A percentile compares a stretch with the other conserved stretches of the same genome.
These are phyloP conservation scores for Naganishia antarctica DNA, from an alignment of 768 basidiomycete species.

Conservation along the genomic window DNA sequence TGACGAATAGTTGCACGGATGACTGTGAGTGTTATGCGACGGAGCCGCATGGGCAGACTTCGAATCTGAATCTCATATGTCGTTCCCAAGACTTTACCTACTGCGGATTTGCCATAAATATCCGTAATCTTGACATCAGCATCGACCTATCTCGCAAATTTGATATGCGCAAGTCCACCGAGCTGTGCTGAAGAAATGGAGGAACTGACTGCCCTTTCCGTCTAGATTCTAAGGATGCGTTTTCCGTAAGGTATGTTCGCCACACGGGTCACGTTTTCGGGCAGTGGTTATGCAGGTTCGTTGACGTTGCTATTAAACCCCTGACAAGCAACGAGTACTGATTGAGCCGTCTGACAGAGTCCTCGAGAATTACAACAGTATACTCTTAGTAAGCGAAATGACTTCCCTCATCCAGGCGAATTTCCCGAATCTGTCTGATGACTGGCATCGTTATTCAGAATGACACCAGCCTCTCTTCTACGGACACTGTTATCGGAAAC, in stretches of 20 bases:
- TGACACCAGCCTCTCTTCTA: constrained; percentile 66
- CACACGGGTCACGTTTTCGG: constrained; percentile 20
- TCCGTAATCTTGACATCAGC: constrained; percentile 67
- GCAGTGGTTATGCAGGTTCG: constrained; percentile 37
- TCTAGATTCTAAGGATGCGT: constrained; percentile 27
- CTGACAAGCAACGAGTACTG: neutral
- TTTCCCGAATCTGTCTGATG: neutral
- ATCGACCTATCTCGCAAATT: constrained; percentile 71
- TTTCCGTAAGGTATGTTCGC: constrained; percentile 24
- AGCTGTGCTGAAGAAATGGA: too few species aligned
- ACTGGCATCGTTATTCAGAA: constrained; percentile 44
- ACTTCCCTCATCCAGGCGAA: neutral
- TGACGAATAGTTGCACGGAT: constrained; percentile 1
- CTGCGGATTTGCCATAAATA: constrained; percentile 82
- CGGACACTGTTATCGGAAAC: constrained; percentile 65
- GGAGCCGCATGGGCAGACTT: neutral
- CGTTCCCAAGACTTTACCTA: constrained; percentile 72
- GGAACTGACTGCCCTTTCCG: neutral
- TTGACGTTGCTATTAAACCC: constrained; percentile 15
- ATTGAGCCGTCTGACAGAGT: constrained; percentile 54
- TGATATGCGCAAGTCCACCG: constrained; percentile 55
- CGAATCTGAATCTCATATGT: constrained; percentile 43
- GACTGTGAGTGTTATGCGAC: constrained; percentile 53
- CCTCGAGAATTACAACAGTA: constrained; percentile 68
- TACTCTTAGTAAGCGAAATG: constrained; percentile 57